Evolutionary conservation across 768 basidiomycete species (phyloP).

Genomic region (Leucocoprinus leucothites): DNA sequence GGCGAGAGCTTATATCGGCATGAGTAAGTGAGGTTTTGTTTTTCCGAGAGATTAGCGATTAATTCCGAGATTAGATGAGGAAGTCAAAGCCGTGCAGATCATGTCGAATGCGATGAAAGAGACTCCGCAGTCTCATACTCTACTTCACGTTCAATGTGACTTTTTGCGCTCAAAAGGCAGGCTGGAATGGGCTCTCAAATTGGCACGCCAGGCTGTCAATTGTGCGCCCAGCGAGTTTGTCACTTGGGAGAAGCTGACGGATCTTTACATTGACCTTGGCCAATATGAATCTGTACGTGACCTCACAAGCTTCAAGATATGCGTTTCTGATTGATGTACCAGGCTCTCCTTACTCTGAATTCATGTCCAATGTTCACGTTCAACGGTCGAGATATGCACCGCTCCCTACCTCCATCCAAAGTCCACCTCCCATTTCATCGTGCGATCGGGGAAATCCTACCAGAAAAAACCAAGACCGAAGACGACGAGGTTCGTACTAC

Average conservation of each 20-base stretch:
- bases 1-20: constrained; percentile 90
- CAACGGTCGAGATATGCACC: constrained; percentile 92
- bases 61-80: constrained; percentile 68
- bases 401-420: constrained; percentile 73
- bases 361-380: constrained; percentile 99
- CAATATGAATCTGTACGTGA: constrained; percentile 70
- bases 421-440: constrained; percentile 85
- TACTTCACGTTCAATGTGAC: constrained; percentile 93
- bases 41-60: background rate
- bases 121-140: constrained; percentile 89
- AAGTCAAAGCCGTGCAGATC: constrained; percentile 96
- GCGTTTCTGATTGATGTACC: background rate
- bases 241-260: constrained; percentile 97
- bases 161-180: constrained; percentile 87
- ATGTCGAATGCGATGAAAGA: constrained; percentile 80
- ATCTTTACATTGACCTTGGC: constrained; percentile 87
- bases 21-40: constrained; percentile 65
- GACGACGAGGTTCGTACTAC: constrained; percentile 75
- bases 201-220: constrained; percentile 94
- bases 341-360: constrained; percentile 89
- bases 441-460: constrained; percentile 86
- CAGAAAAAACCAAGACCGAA: constrained; percentile 75
- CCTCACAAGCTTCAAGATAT: constrained; percentile 5
- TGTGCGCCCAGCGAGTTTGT: constrained; percentile 98
- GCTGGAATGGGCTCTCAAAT: constrained; percentile 83